phyloP scores from a whole-genome alignment of 2,329 filamentous ascomycete genomes.

The Sporothrix protearum region DNA sequence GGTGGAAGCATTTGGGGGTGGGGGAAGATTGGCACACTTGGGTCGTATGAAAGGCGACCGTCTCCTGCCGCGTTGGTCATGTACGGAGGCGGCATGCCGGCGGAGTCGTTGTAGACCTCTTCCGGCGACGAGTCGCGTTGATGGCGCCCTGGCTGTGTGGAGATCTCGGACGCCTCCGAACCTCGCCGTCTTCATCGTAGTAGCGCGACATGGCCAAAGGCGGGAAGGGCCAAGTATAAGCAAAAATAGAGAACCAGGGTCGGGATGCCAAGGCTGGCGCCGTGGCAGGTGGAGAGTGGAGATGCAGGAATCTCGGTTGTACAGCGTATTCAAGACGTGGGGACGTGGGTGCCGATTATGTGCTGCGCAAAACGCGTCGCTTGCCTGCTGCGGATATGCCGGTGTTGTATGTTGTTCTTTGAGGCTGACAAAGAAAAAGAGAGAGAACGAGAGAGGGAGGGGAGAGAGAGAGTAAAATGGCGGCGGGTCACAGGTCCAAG shows the following conservation, averaged over 20 bases:
- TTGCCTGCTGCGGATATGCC: neutral
- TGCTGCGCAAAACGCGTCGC: neutral
- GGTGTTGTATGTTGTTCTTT: neutral
- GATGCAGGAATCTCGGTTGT: neutral
- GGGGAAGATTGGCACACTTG: slow-evolving; percentile 38
- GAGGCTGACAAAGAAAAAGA: neutral
- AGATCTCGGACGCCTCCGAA: slow-evolving; percentile 25
- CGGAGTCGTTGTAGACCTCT: neutral
- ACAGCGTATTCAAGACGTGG: neutral
- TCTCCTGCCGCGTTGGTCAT: slow-evolving; percentile 13
- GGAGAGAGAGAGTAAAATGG: neutral
- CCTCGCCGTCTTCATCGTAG: slow-evolving; percentile 38
- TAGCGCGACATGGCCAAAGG: slow-evolving; percentile 31
- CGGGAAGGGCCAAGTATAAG: neutral
- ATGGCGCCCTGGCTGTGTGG: slow-evolving; percentile 18
- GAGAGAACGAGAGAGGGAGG: no score
- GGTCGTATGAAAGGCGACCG: slow-evolving; percentile 38
- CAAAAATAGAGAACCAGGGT: neutral
- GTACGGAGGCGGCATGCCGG: slow-evolving; percentile 17
- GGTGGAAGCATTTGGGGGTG: slow-evolving; percentile 25
- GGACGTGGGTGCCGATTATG: neutral
- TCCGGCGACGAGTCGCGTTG: slow-evolving; percentile 9
- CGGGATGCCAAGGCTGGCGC: neutral
- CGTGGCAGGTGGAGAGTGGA: neutral
- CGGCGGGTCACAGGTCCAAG: neutral